Conservation (phyloP, 2,329 filamentous ascomycete genomes). For the Pseudogymnoascus sp. region DNA sequence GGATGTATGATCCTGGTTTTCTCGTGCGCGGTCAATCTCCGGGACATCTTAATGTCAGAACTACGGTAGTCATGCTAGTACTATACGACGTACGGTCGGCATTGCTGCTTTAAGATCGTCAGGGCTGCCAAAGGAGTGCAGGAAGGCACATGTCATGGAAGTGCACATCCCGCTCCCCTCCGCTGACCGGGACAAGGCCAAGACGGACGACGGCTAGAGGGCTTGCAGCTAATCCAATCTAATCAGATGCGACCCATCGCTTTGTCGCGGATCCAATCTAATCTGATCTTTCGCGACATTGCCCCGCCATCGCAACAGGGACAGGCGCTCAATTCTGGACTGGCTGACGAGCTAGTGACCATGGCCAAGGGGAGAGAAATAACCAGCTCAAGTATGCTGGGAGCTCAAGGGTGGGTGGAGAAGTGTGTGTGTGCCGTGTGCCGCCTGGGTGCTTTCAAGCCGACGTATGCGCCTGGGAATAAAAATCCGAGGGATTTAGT, state of each 20-base stretch:
- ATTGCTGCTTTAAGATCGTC: not conserved
- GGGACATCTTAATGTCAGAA: not conserved
- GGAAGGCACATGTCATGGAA: not conserved
- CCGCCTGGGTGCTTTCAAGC: not conserved
- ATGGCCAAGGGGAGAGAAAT: not conserved
- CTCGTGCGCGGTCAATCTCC: not conserved
- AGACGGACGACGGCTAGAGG: not conserved
- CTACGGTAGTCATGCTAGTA: not conserved
- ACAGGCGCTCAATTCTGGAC: not conserved
- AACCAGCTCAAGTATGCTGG: not conserved
- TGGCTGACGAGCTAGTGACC: not conserved
- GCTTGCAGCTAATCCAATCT: conserved; percentile 3
- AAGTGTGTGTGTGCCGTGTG: not conserved
- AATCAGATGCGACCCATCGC: not conserved
- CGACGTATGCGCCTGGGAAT: not conserved
- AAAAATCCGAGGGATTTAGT: not conserved
- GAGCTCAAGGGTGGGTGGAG: not conserved
- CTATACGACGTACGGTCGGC: not conserved
- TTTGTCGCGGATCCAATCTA: not conserved
- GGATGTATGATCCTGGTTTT: not conserved
- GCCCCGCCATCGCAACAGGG: not conserved
- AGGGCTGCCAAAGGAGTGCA: not conserved
- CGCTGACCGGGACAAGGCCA: not conserved
- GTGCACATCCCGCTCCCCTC: not conserved
- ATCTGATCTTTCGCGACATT: not conserved